phyloP scores from a whole-genome alignment of 345 rosid species.

The Rhodamnia rubescens region DNA sequence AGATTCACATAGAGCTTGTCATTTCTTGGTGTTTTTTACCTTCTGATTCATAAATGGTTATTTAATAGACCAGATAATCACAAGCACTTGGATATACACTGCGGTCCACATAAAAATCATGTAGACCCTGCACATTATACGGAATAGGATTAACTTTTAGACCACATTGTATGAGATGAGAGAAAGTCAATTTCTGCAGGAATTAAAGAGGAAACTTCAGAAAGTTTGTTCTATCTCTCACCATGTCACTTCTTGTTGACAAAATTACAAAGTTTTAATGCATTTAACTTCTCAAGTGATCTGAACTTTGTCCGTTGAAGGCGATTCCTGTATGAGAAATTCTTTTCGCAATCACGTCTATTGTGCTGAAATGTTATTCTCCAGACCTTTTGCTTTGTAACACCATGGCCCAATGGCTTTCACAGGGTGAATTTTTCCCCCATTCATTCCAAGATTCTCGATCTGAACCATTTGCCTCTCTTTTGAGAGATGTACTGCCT shows the following conservation, averaged over 20 bases:
- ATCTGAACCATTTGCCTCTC: neutral
- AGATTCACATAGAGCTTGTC: neutral
- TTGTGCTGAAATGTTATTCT: neutral
- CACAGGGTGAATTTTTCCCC: neutral
- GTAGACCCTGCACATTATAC: neutral
- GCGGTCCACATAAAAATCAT: neutral
- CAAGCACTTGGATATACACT: neutral
- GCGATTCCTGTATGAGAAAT: neutral
- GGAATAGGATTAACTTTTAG: neutral
- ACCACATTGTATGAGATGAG: neutral
- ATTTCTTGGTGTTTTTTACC: neutral
- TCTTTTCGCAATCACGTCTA: neutral
- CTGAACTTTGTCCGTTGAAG: neutral
- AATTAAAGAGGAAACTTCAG: neutral
- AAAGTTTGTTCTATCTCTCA: neutral
- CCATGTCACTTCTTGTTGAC: neutral
- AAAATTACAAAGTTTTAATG: neutral
- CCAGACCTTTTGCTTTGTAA: neutral
- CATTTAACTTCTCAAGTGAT: neutral
- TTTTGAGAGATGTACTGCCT: neutral
- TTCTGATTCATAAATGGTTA: neutral
- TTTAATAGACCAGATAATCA: neutral
- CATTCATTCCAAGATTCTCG: neutral
- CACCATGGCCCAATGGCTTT: neutral
- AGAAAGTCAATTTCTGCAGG: neutral